Base-by-base conservation (phyloP, 129 eudicot species). In the Tagetes erecta region DNA sequence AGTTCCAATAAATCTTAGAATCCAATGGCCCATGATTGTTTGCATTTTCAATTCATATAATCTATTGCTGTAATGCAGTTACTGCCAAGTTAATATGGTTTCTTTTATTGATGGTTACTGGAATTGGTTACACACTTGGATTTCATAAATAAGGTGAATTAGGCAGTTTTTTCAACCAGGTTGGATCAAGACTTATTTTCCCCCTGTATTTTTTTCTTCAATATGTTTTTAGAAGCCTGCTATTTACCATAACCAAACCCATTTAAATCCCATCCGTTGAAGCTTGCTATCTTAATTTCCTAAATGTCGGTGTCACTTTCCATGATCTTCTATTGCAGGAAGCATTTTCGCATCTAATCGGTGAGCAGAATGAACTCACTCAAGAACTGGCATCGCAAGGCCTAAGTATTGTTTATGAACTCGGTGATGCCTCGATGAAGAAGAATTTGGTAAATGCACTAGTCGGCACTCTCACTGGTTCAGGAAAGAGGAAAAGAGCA, bases 321-420 rank as follows among this genome's bases (percentile, higher is more conserved):
- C 70, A 14, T 71, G 67, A 64, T 80, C 39, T 13, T 38, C 3
- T 55, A 76, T 52, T 81, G 81, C 88, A 92, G 97, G 98, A 94
- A 84, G 98, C 98, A 39, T 94, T 94, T 77, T 90, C 97, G 13
- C 97, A 94, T 82, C 90, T 94, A 76, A 80, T 90, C 47, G 97
- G 96, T 31, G 98, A 94, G 82, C 98, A 94, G 73, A 90, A 88
- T 64, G 98, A 94, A 78, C 97, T 94, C 51, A 88, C 91, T 2
- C 97, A 94, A 72, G 98, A 94, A 77, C 76, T 94, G 80, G 98
- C 98, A 80, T 94, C 98, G 36, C 98, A 94, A 76, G 98, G 98
- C 68, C 79, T 94, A 65, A 90, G 98, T 88, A 87, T 94, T 81
- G 96, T 94, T 38, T 94, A 94, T 80, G 97, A 90, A 76, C 92